Evolutionary conservation across 2,329 filamentous ascomycete genomes (phyloP).

Genomic region (Didymella pinodella): DNA sequence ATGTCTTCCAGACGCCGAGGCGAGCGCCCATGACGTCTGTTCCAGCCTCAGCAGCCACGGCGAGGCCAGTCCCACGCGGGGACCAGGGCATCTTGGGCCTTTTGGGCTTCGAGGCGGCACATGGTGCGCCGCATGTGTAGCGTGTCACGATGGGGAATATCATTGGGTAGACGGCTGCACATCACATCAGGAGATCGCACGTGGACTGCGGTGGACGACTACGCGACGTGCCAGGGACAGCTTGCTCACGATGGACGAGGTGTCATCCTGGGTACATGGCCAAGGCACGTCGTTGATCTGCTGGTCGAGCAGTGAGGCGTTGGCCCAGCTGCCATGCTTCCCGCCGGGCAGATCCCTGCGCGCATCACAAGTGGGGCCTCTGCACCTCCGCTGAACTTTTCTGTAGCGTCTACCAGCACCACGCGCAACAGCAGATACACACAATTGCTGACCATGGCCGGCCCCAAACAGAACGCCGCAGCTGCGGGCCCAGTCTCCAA

Average conservation of each 20-base stretch:
- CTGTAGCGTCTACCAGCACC: constrained; percentile 6
- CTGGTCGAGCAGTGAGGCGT: too few relatives aligned
- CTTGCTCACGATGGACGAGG: too few relatives aligned
- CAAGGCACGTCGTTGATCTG: too few relatives aligned
- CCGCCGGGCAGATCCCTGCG: not conserved
- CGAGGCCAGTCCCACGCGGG: constrained; percentile 1
- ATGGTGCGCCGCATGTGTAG: constrained; percentile 8
- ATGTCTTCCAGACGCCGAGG: not conserved
- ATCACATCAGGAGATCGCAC: not conserved
- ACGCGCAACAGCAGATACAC: not conserved
- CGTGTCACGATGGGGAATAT: not conserved
- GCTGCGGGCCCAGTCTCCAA: constrained; percentile 68
- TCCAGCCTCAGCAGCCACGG: constrained; percentile 4
- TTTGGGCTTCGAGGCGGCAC: constrained; percentile 13
- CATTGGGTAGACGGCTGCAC: constrained; percentile 5
- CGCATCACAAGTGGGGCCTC: not conserved
- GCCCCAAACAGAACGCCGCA: constrained; percentile 54
- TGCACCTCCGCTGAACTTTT: constrained; percentile 14
- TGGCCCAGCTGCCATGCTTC: not conserved
- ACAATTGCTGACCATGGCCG: constrained; percentile 54
- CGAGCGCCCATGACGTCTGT: constrained; percentile 26
- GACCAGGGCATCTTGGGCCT: constrained; percentile 6
- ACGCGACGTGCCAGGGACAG: not conserved
- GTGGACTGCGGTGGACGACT: not conserved
- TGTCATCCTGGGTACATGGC: too few relatives aligned